These are phyloP conservation scores for Leishmania amazonensis DNA, from an alignment of 208 protist genomes.

Conservation along the genomic window DNA sequence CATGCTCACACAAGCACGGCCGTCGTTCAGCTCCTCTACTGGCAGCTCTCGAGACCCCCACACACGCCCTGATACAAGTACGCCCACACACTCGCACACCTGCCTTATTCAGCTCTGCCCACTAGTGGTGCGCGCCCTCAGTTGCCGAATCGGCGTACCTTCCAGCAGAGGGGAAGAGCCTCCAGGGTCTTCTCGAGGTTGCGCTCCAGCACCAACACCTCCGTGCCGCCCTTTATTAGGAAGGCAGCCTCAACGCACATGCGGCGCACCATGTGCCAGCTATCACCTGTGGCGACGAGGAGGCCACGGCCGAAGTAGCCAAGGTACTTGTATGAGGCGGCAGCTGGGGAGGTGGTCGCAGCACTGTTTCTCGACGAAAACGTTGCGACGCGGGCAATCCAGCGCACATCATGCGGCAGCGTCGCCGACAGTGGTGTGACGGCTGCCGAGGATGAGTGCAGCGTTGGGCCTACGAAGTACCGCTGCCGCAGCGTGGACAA, in stretches of 20 bases:
- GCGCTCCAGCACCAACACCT: slow-evolving; percentile 73
- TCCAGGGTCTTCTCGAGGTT: slow-evolving; percentile 86
- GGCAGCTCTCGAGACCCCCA: neutral
- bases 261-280: slow-evolving; percentile 78
- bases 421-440: slow-evolving; percentile 24
- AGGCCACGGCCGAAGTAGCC: slow-evolving; percentile 80
- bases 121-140: slow-evolving; percentile 23
- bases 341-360: neutral
- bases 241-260: slow-evolving; percentile 73
- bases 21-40: neutral
- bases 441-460: slow-evolving; percentile 18
- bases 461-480: slow-evolving; percentile 20
- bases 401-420: slow-evolving; percentile 52
- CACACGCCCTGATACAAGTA: neutral
- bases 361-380: neutral
- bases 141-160: slow-evolving; percentile 91
- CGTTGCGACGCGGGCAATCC: slow-evolving; percentile 32
- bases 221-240: slow-evolving; percentile 46
- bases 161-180: slow-evolving; percentile 86
- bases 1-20: neutral
- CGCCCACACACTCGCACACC: neutral
- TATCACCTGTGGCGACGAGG: slow-evolving; percentile 41
- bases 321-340: slow-evolving; percentile 26
- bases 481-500: slow-evolving; percentile 30
- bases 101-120: neutral